A percentile compares a stretch with the other conserved stretches of the same genome.
Evolutionary conservation across 345 rosid species (phyloP).

Genomic region (Boechera divaricarpa): DNA sequence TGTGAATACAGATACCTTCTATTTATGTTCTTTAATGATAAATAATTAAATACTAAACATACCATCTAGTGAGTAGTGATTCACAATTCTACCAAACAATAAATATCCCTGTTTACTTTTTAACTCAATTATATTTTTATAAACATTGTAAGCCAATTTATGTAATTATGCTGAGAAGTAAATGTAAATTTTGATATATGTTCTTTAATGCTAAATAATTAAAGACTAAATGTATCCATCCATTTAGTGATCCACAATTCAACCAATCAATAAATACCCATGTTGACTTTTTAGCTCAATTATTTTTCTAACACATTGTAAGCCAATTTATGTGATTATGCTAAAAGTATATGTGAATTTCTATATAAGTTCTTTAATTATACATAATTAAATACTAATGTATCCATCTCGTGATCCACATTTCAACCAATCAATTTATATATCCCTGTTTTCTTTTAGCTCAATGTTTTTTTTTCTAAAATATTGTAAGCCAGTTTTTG

Average conservation of each 20-base stretch:
- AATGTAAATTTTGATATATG: no score
- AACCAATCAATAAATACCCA: background rate
- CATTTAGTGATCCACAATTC: background rate
- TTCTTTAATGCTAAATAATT: background rate
- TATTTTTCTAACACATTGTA: background rate
- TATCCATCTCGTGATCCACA: background rate
- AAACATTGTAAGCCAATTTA: background rate
- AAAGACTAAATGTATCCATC: background rate
- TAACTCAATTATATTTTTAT: background rate
- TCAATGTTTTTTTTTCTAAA: background rate
- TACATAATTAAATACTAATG: background rate
- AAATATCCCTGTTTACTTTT: background rate
- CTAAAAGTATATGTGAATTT: background rate
- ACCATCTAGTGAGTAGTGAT: background rate
- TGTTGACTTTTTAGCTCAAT: background rate
- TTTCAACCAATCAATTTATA: background rate
- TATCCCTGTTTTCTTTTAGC: background rate
- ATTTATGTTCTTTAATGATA: no score
- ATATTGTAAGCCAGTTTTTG: background rate
- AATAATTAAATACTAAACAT: background rate
- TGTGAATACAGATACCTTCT: no score
- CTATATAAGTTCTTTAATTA: background rate
- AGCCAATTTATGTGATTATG: background rate
- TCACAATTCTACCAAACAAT: background rate
- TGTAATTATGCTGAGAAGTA: background rate